Evolutionary conservation across 345 rosid species (phyloP).

Genomic region (Salix purpurea): DNA sequence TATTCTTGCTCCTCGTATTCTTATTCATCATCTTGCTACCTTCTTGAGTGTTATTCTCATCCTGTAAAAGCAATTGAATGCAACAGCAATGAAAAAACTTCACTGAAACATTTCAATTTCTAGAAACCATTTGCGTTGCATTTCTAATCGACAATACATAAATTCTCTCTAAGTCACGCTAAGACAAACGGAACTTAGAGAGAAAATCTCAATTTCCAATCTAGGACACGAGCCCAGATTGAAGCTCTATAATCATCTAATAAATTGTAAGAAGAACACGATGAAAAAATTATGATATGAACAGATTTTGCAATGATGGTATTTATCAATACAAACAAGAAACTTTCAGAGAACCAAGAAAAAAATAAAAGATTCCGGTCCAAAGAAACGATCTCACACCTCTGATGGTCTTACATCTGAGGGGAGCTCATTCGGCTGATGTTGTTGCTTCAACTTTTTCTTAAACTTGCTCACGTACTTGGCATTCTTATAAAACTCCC

Average conservation of each 20-base stretch:
- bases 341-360: background rate
- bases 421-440: constrained; percentile 24
- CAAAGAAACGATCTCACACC: constrained; percentile 22
- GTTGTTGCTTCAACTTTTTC: constrained; percentile 46
- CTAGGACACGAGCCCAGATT: background rate
- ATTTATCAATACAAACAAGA: background rate
- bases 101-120: background rate
- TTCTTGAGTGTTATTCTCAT: constrained; percentile 24
- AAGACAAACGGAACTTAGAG: background rate
- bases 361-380: background rate
- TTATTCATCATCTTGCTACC: constrained; percentile 21
- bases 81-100: background rate
- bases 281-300: background rate
- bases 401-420: constrained; percentile 9
- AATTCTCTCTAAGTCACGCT: background rate
- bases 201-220: background rate
- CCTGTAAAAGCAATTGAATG: constrained; percentile 20
- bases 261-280: background rate
- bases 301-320: background rate
- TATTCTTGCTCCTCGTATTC: constrained; percentile 24
- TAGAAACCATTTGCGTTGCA: background rate
- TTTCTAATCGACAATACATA: background rate
- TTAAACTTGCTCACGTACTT: constrained; percentile 66
- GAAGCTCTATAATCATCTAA: background rate
- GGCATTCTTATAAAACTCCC: constrained; percentile 79